Evolutionary conservation across 2,329 filamentous ascomycete genomes (phyloP), one percentile per base, ranked within the genome.

Genomic region (Ophiostoma novo-ulmi): DNA sequence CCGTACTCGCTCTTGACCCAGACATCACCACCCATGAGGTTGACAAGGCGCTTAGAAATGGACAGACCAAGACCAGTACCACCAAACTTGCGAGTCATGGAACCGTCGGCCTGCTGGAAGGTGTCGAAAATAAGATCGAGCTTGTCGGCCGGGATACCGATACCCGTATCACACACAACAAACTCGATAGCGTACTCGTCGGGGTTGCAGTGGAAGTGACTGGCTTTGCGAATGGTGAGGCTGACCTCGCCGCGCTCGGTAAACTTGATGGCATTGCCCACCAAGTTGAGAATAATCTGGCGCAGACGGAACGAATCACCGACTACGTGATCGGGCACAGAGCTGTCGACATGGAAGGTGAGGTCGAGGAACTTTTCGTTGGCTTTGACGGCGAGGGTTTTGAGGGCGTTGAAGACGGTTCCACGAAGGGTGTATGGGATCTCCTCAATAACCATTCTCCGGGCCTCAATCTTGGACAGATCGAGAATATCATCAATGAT

Each of bases 181-280:
- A 98, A 98, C 80, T 98, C 93, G 78, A 97, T 94, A 38, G 93
- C 91, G 76, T 97, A 97, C 79, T 97, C 92, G 55, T 38, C 64
- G 3, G 17, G 5, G 68, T 58, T 39, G 71, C 71, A 74, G 61
- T 88, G 84, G 67, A 89, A 86, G 67, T 89, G 85, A 73, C 87
- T 84, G 39, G 91, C 82, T 77, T 87, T 84, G 75, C 89, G 89
- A 75, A 98, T 97, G n/a, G 91, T 93, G 69, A 98, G 88, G 79
- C 94, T 96, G 76, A 99, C 95, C 79, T 97, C 93, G 73, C 95
- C 95, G 76, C 96, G 91, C 80, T 98, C 94, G 3, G 95, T 98
- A 80, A 99, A 99, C 79, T 99, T 99, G 84, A 99, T 97, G 70
- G 95, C 94, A 77, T 99, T 99, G 77, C 95, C 95, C 70, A 98